Percentiles rank a stretch among this genome's conserved stretches.
These are phyloP conservation scores for Silene latifolia DNA, from an alignment of 148 eudicot genomes.

Conservation along the genomic window DNA sequence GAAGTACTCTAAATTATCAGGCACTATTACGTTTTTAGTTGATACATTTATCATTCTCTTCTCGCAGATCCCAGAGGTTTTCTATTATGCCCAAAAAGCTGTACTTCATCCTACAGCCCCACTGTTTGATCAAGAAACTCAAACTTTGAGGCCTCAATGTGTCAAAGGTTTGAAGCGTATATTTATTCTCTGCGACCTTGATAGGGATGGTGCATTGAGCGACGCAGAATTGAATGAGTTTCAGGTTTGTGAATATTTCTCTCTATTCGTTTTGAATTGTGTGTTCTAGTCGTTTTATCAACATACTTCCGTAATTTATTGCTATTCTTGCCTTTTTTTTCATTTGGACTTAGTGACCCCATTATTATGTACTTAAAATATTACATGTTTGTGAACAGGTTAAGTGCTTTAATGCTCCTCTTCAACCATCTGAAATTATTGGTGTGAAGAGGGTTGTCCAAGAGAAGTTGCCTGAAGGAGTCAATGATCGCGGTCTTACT, in stretches of 20 bases:
- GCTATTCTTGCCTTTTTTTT: neutral
- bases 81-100: slow-evolving; percentile 92
- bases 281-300: too few relatives aligned
- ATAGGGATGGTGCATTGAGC: slow-evolving; percentile 85
- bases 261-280: neutral
- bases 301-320: too few relatives aligned
- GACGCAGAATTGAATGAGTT: slow-evolving; percentile 91
- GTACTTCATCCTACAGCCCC: slow-evolving; percentile 95
- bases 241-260: slow-evolving; percentile 49
- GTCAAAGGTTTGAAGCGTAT: slow-evolving; percentile 86
- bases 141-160: slow-evolving; percentile 80
- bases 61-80: slow-evolving; percentile 77
- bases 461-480: slow-evolving; percentile 87
- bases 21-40: too few relatives aligned
- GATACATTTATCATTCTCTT: too few relatives aligned
- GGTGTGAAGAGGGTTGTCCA: slow-evolving; percentile 96
- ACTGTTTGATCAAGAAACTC: slow-evolving; percentile 86
- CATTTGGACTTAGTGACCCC: neutral
- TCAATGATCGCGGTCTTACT: slow-evolving; percentile 80
- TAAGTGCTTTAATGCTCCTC: slow-evolving; percentile 92
- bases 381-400: slow-evolving; percentile 47
- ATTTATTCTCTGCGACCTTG: slow-evolving; percentile 84
- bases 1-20: too few relatives aligned
- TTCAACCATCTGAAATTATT: slow-evolving; percentile 85
- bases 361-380: neutral